Evolutionary conservation across 495 filamentous ascomycete species (phyloP).

Genomic region (Neurospora cerealis): DNA sequence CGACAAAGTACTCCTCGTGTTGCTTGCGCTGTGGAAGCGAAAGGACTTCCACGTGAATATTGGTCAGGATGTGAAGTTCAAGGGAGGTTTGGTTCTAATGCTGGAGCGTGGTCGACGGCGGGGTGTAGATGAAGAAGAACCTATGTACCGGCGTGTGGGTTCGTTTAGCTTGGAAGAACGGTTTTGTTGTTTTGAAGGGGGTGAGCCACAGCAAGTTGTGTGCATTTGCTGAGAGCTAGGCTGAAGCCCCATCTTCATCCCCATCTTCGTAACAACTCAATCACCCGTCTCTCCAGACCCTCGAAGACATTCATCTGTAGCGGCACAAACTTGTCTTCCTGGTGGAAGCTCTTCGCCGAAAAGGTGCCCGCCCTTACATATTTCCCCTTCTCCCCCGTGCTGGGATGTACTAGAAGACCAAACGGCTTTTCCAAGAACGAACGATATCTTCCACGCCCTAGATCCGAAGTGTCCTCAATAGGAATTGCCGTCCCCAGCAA

Average conservation of each 20-base stretch:
- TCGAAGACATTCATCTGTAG: neutral
- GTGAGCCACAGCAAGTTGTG: too few relatives aligned
- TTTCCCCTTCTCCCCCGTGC: neutral
- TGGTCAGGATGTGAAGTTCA: too few relatives aligned
- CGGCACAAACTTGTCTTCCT: neutral
- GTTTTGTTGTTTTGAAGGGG: too few relatives aligned
- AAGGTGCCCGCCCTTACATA: neutral
- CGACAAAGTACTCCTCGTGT: too few relatives aligned
- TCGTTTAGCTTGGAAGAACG: too few relatives aligned
- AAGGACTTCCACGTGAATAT: too few relatives aligned
- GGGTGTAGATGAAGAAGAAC: too few relatives aligned
- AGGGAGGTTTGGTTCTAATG: too few relatives aligned
- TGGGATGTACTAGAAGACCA: neutral
- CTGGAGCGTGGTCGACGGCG: too few relatives aligned
- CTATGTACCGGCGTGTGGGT: too few relatives aligned
- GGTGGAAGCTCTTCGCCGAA: neutral
- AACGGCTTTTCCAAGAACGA: neutral
- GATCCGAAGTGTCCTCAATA: neutral
- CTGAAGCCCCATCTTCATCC: neutral
- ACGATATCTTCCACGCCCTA: neutral
- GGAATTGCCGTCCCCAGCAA: neutral
- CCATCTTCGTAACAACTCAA: neutral
- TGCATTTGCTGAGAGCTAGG: too few relatives aligned
- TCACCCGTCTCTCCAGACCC: neutral
- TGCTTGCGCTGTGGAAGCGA: too few relatives aligned